Base-by-base conservation (phyloP, 306 rosid genomes). In the Vachellia pachyceras region DNA sequence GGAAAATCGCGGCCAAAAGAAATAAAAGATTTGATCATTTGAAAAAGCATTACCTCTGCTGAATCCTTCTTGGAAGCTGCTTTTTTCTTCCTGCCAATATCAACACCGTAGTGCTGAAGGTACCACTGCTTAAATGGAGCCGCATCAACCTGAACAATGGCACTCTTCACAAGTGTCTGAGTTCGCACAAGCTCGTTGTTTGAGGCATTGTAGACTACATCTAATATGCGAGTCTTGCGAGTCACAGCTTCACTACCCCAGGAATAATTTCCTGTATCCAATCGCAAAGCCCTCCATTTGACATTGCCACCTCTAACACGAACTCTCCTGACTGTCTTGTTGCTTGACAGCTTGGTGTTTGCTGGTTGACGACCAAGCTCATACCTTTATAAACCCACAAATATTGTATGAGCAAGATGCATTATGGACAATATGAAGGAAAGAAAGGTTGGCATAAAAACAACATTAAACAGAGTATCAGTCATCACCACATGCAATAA, bases 101-200 rank as follows among this genome's bases (percentile, higher is more conserved):
- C 92, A 77, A 88, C 85, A 69, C 90, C 92, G 77, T 88, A 88
- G 64, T 88, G 92, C 80, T 88, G 92, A 58, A 88, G 90, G 72
- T 88, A 88, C 92, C 92, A 88, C 65, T 86, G 92, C 82, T 88
- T 88, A 47, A 88, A 88, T 14, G 92, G 92, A 9, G 90, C 90
- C 45, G 88, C 92, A 88, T 88, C 92, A 6, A 88, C 90, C 58
- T 88, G 90, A 12, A 88, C 90, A 70, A 88, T 88, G 45, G 92
- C 92, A 84, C 90, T 20, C 71, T 80, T 86, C 76, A 88, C 92
- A 36, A 86, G 80, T 22, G 92, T 88, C 80, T 88, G 92, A 40
- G 92, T 88, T 5, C 92, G 69, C 69, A 88, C 92, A 57, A 88
- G 88, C 46, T 88, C 92, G 14, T 88, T 88, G 90, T 88, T 88